Percentiles rank a stretch among this genome's conserved stretches.
Evolutionary conservation across 805 yeast genomes (phyloP).

Genomic region (Suhomyces canberraensis): DNA sequence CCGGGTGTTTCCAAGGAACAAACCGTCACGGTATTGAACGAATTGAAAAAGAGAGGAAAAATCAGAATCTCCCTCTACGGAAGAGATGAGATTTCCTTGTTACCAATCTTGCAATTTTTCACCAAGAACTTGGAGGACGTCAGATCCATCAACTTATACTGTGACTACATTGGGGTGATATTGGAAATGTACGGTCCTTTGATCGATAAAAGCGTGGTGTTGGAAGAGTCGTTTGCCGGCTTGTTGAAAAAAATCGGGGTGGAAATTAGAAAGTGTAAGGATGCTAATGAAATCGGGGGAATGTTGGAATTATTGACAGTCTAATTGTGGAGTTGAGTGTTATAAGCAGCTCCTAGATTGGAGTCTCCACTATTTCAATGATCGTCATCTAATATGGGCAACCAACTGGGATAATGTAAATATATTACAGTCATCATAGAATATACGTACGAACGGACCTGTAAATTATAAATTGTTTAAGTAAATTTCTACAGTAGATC

Average conservation of each 20-base stretch:
- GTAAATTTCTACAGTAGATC: too few relatives aligned
- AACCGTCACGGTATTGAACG: conserved; percentile 79
- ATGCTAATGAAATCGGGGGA: conserved; percentile 87
- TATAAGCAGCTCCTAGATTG: too few relatives aligned
- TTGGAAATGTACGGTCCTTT: conserved; percentile 74
- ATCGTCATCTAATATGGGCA: too few relatives aligned
- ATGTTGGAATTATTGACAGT: conserved; percentile 83
- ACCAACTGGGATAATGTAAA: too few relatives aligned
- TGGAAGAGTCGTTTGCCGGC: conserved; percentile 67
- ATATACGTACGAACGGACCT: too few relatives aligned
- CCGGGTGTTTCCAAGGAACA: conserved; percentile 77
- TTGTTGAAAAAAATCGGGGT: conserved; percentile 58
- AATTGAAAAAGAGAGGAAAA: conserved; percentile 85
- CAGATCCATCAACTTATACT: conserved; percentile 57
- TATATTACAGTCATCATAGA: too few relatives aligned
- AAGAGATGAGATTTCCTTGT: conserved; percentile 81
- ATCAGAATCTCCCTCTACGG: conserved; percentile 74
- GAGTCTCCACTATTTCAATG: too few relatives aligned
- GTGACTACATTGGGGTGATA: conserved; percentile 66
- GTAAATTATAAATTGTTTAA: too few relatives aligned
- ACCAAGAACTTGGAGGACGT: conserved; percentile 74
- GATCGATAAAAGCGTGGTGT: conserved; percentile 69
- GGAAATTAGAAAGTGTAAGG: conserved; percentile 78
- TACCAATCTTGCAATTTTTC: conserved; percentile 86
- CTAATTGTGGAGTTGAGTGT: conserved; percentile 18